Percentiles rank a stretch among this genome's conserved stretches.
phyloP scores from a whole-genome alignment of 2,329 filamentous ascomycete genomes.

The Sclerotinia sclerotiorum region DNA sequence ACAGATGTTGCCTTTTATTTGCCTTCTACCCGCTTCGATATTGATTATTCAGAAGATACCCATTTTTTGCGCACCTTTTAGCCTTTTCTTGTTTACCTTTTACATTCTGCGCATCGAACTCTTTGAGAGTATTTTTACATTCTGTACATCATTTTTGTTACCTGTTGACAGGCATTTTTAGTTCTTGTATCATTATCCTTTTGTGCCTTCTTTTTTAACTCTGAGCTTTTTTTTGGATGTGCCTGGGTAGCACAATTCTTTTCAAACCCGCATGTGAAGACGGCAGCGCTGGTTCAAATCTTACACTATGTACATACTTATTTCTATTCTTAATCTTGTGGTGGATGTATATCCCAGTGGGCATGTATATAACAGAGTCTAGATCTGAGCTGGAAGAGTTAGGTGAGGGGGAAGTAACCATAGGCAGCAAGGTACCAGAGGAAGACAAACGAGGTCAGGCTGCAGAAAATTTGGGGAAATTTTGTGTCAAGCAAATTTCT shows the following conservation, averaged over 20 bases:
- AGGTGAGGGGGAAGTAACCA: neutral
- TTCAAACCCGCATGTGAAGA: slow-evolving; percentile 10
- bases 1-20: slow-evolving; percentile 1
- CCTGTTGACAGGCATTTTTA: slow-evolving; percentile 15
- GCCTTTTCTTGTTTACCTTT: neutral
- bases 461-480: neutral
- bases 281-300: slow-evolving; percentile 4
- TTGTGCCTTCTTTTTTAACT: neutral
- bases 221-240: neutral
- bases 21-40: slow-evolving; percentile 16
- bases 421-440: neutral
- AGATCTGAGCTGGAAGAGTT: slow-evolving; percentile 1
- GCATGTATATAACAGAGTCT: slow-evolving; percentile 18
- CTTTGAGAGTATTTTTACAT: slow-evolving; percentile 8
- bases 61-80: slow-evolving; percentile 18
- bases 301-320: slow-evolving; percentile 17
- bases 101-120: slow-evolving; percentile 11
- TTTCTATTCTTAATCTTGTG: slow-evolving; percentile 18
- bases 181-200: slow-evolving; percentile 20
- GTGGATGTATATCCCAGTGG: slow-evolving; percentile 13
- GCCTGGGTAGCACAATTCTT: neutral
- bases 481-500: slow-evolving; percentile 7
- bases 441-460: neutral
- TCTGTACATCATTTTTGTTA: slow-evolving; percentile 20
- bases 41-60: slow-evolving; percentile 24